phyloP scores from a whole-genome alignment of 2,329 filamentous ascomycete species.

The Aureobasidium sp. region DNA sequence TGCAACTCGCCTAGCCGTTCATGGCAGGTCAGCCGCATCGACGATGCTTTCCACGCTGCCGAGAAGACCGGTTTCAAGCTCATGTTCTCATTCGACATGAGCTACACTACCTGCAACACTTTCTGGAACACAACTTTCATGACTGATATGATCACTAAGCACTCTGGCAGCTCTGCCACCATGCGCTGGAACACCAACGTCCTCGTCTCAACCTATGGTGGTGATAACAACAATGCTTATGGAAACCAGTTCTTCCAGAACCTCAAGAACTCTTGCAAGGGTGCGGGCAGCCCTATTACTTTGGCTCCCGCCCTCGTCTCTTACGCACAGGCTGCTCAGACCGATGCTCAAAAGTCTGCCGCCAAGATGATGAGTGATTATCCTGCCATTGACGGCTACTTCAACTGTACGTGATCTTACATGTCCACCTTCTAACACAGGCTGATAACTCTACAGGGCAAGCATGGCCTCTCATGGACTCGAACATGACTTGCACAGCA shows the following conservation, averaged over 20 bases:
- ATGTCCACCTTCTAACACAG: neutral
- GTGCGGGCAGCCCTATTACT: slow-evolving; percentile 23
- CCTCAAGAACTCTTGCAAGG: slow-evolving; percentile 25
- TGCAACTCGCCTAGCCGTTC: slow-evolving; percentile 21
- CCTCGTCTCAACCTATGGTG: slow-evolving; percentile 29
- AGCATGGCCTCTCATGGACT: slow-evolving; percentile 28
- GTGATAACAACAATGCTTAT: slow-evolving; percentile 24
- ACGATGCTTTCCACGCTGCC: slow-evolving; percentile 28
- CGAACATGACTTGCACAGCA: slow-evolving; percentile 23
- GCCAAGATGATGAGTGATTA: slow-evolving; percentile 24
- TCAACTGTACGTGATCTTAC: slow-evolving; percentile 23
- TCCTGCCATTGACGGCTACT: slow-evolving; percentile 28
- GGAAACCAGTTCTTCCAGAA: slow-evolving; percentile 28
- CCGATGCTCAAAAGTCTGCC: slow-evolving; percentile 17
- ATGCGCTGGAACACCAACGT: slow-evolving; percentile 30
- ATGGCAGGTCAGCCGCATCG: slow-evolving; percentile 27
- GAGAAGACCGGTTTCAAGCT: slow-evolving; percentile 27
- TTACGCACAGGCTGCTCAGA: slow-evolving; percentile 25
- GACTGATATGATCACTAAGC: slow-evolving; percentile 24
- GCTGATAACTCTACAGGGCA: slow-evolving; percentile 17
- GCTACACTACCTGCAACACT: slow-evolving; percentile 24
- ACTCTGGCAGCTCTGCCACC: slow-evolving; percentile 24
- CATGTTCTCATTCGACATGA: slow-evolving; percentile 32
- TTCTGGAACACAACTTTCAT: slow-evolving; percentile 32
- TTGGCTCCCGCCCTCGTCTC: slow-evolving; percentile 27